Evolutionary conservation across 805 yeast genomes (phyloP), one percentile per base, ranked within the genome.

Genomic region (Saturnispora hagleri): DNA sequence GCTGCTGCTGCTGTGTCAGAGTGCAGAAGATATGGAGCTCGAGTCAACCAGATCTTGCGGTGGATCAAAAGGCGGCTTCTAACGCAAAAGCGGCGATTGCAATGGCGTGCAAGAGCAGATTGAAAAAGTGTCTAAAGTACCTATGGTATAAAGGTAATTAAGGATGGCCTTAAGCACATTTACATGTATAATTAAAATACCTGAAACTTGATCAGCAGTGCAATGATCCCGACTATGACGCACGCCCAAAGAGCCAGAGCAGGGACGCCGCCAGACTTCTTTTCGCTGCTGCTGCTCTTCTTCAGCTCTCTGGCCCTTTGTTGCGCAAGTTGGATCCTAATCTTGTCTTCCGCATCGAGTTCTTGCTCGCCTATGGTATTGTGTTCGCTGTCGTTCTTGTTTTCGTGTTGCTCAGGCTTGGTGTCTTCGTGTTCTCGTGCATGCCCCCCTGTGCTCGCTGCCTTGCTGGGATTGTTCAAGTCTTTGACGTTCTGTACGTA

Each of bases 341-440:
- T 81, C 53, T 85, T 74, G 64, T 85, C 91, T 60, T 85, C 91
- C 0, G 86, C 84, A 60, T 84, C 88, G 51, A 67, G 57, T 51
- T 74, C 77, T 27, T 69, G 68, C 35, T 73, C 72, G 28, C 3
- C 70, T 48, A 20, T 38, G 20, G 42, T 38, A 5, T 35, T n/a
- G 12, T 17, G 24, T 18, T 65, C 55, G 31, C 12, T 18, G 22
- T 44, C 40, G 2, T 44, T 27, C 20, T 4, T 6, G 20, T 28
- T 28, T 8, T 44, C 40, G 68, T 60, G 4, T 64, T 69, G 49
- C 64, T 59, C 48, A 12, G 15, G 13, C 66, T 68, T 52, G 3
- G 15, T 18, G 18, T 38, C 42, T n/a, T 38, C 24, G 4, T 18
- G 15, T 18, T 38, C 24, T 5, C 9, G 8, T 24, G 1, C 22